A percentile compares a stretch with the other conserved stretches of the same genome.
These are phyloP conservation scores for Botrytis porri DNA, from an alignment of 2,329 filamentous ascomycete genomes.

Conservation along the genomic window DNA sequence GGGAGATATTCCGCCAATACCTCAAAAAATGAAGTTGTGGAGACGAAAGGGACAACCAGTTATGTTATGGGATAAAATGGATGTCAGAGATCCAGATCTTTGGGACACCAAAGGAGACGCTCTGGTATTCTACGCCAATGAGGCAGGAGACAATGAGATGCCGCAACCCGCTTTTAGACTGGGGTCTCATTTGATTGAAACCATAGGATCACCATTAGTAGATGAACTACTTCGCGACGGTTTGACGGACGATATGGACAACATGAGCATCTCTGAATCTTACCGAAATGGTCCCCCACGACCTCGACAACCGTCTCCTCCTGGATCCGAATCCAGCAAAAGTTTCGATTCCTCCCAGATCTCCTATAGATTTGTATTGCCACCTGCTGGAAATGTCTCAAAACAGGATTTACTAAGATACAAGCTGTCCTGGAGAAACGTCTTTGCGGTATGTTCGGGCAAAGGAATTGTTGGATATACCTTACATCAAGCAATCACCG, in stretches of 20 bases:
- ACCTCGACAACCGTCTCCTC: neutral
- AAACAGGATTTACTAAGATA: slow-evolving; percentile 52
- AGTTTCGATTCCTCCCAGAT: slow-evolving; percentile 42
- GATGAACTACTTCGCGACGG: slow-evolving; percentile 54
- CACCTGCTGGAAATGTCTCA: slow-evolving; percentile 50
- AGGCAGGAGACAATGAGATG: slow-evolving; percentile 39
- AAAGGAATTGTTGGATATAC: slow-evolving; percentile 64
- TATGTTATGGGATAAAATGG: slow-evolving; percentile 4
- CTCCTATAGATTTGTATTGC: slow-evolving; percentile 62
- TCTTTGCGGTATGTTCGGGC: slow-evolving; percentile 63
- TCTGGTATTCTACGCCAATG: slow-evolving; percentile 52
- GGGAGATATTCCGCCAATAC: neutral
- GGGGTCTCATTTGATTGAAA: slow-evolving; percentile 57
- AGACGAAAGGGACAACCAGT: neutral
- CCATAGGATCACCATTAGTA: slow-evolving; percentile 53
- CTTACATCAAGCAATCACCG: slow-evolving; percentile 59
- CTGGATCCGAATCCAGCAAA: slow-evolving; percentile 10
- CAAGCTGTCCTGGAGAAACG: slow-evolving; percentile 65
- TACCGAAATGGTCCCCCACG: neutral
- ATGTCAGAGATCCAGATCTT: slow-evolving; percentile 14
- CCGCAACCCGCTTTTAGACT: slow-evolving; percentile 55
- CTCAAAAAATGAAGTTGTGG: slow-evolving; percentile 4
- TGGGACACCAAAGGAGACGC: slow-evolving; percentile 62
- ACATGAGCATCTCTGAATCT: slow-evolving; percentile 21
- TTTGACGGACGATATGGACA: slow-evolving; percentile 49